phyloP scores from a whole-genome alignment of 345 rosid species.

The Citrus unshiu region DNA sequence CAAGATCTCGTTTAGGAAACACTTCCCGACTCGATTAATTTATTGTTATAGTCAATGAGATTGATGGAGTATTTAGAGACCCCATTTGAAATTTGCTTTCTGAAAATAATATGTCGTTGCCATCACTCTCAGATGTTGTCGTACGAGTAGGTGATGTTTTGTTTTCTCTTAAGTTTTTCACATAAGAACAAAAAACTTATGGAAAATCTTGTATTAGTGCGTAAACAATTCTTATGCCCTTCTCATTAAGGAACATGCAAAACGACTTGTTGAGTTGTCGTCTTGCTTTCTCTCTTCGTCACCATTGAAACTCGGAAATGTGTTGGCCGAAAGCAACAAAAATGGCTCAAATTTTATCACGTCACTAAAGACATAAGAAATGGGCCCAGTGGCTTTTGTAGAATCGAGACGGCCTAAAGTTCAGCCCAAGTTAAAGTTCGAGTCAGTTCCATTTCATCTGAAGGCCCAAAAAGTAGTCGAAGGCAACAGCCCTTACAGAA shows the following conservation, averaged over 20 bases:
- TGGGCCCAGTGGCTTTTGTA: background rate
- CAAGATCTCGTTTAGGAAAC: slow-evolving; percentile 13
- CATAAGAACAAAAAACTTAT: background rate
- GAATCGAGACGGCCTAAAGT: background rate
- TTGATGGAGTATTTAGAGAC: background rate
- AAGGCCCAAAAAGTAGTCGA: background rate
- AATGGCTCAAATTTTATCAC: background rate
- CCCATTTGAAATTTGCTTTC: background rate
- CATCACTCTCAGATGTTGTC: slow-evolving; percentile 9
- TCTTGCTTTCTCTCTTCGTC: background rate
- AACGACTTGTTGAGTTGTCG: background rate
- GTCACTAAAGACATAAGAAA: background rate
- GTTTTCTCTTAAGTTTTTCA: background rate
- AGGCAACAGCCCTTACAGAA: too few relatives aligned
- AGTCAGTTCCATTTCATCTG: background rate
- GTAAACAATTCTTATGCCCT: background rate
- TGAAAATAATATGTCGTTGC: background rate
- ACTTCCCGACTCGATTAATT: background rate
- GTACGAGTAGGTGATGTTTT: slow-evolving; percentile 4
- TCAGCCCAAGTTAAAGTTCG: background rate
- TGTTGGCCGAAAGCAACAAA: background rate
- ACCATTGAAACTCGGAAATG: background rate
- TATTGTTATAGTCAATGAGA: slow-evolving; percentile 7
- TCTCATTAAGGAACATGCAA: background rate
- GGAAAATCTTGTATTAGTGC: background rate